phyloP scores from a whole-genome alignment of 805 yeast genomes.

The Kazachstania viticola region DNA sequence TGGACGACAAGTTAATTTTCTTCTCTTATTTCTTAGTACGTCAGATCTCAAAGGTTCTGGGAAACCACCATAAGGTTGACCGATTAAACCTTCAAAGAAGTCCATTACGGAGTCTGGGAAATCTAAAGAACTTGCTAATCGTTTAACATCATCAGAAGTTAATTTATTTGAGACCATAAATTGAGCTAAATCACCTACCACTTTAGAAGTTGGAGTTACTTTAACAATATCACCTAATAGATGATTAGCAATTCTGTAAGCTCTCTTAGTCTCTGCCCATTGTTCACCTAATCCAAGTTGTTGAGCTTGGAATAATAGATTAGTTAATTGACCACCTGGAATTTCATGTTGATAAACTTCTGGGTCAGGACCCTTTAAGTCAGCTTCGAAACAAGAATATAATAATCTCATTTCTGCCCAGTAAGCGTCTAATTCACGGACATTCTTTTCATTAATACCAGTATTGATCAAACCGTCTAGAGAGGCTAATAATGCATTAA shows the following conservation, averaged over 20 bases:
- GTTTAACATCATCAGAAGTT: constrained; percentile 70
- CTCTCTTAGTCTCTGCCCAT: constrained; percentile 93
- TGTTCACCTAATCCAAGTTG: constrained; percentile 95
- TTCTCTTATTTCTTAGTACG: constrained; percentile 83
- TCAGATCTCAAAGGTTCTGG: constrained; percentile 97
- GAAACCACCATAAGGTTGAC: constrained; percentile 99
- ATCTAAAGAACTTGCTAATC: constrained; percentile 81
- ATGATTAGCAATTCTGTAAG: constrained; percentile 83
- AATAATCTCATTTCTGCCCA: constrained; percentile 98
- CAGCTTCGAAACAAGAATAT: constrained; percentile 96
- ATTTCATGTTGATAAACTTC: constrained; percentile 97
- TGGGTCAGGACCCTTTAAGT: constrained; percentile 98
- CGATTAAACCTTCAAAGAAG: constrained; percentile 98
- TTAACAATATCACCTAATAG: constrained; percentile 93
- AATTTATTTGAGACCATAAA: constrained; percentile 96
- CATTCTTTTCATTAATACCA: constrained; percentile 52
- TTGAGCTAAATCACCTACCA: constrained; percentile 99
- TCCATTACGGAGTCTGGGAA: constrained; percentile 98
- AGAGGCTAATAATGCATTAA: constrained; percentile 86
- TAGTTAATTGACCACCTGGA: constrained; percentile 99
- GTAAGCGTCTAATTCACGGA: constrained; percentile 81
- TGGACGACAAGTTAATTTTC: constrained; percentile 80
- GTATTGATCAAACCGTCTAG: constrained; percentile 77
- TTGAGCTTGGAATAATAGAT: constrained; percentile 96
- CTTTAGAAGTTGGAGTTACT: constrained; percentile 99